Base-by-base conservation (phyloP, 345 rosid species). In the Ceriops zippeliana region DNA sequence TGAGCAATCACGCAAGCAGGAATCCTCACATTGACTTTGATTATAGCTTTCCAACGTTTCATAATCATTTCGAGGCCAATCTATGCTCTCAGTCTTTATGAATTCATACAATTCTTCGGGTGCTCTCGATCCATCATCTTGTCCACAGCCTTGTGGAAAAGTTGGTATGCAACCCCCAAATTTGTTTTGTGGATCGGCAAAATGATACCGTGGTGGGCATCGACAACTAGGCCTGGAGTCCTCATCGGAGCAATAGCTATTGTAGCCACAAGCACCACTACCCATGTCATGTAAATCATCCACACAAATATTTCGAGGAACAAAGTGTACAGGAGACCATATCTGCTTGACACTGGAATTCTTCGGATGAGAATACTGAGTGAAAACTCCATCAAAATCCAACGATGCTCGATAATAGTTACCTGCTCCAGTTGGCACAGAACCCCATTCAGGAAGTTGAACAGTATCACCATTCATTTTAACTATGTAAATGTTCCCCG, bases 361-460 rank as follows among this genome's bases (percentile, higher is more conserved):
- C 66, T 75, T 75, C 5, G 56, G 60, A 58, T 52, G 58, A 26
- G 63, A 58, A 67, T 75, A 78, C 24, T 56, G 59, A 28, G 72
- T 62, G 70, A 81, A 77, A 58, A 74, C 34, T 22, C 77, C 77
- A 57, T 77, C 67, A 34, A 58, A 52, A 24, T 24, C 26, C 26
- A 24, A 24, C 26, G 26, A 24, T 24, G 26, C 26, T 24, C 26
- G 26, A 24, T 24, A 24, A 24, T 24, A 24, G 26, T 24, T 24
- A 24, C 1, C 26, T 24, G 26, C 26, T 24, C 26, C 26, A 24
- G 26, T 24, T 24, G 26, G 26, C 26, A 24, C 26, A 24, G 26
- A 24, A 24, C 26, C 26, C 26, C 26, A 24, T 24, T 24, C 26
- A 24, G 26, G 26, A 24, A 24, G 26, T 24, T 24, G 26, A 24